These are phyloP conservation scores for Yarrowia sp. DNA, from an alignment of 805 yeast species.

Conservation along the genomic window DNA sequence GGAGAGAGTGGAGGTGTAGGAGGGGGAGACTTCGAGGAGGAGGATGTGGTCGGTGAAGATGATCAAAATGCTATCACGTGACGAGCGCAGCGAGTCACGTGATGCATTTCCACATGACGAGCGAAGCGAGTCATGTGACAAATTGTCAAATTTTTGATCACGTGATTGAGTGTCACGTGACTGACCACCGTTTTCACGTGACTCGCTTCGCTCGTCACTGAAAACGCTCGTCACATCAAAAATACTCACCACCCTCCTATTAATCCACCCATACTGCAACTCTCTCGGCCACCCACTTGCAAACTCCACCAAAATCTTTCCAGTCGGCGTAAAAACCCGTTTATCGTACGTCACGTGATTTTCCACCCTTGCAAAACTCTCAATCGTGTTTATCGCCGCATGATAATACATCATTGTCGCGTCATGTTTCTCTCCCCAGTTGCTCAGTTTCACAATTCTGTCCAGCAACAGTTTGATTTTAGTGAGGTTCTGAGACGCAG, in stretches of 20 bases:
- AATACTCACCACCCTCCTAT: constrained; percentile 80
- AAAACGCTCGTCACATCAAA: constrained; percentile 47
- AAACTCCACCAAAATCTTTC: constrained; percentile 78
- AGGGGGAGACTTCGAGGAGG: background rate
- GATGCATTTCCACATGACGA: too few relatives aligned
- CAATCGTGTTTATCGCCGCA: constrained; percentile 63
- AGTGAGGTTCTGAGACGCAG: constrained; percentile 68
- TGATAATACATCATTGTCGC: constrained; percentile 44
- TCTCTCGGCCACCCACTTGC: constrained; percentile 87
- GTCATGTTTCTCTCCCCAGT: constrained; percentile 36
- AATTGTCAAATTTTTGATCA: too few relatives aligned
- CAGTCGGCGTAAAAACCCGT: constrained; percentile 85
- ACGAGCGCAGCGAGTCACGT: too few relatives aligned
- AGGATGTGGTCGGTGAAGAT: constrained; percentile 69
- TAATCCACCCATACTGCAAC: constrained; percentile 83
- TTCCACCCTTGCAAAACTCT: constrained; percentile 70
- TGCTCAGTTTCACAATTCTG: constrained; percentile 54
- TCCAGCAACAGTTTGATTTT: constrained; percentile 66
- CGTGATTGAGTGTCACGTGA: too few relatives aligned
- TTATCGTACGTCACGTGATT: constrained; percentile 50
- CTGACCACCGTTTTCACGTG: too few relatives aligned
- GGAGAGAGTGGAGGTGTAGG: background rate
- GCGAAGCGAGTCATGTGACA: too few relatives aligned
- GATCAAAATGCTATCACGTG: constrained; percentile 24
- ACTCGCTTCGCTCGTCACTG: constrained; percentile 23